Percentiles rank a stretch among this genome's conserved stretches.
These are phyloP conservation scores for Linnemannia hyalina DNA, from an alignment of 192 early-diverging fungal genomes.

Conservation along the genomic window DNA sequence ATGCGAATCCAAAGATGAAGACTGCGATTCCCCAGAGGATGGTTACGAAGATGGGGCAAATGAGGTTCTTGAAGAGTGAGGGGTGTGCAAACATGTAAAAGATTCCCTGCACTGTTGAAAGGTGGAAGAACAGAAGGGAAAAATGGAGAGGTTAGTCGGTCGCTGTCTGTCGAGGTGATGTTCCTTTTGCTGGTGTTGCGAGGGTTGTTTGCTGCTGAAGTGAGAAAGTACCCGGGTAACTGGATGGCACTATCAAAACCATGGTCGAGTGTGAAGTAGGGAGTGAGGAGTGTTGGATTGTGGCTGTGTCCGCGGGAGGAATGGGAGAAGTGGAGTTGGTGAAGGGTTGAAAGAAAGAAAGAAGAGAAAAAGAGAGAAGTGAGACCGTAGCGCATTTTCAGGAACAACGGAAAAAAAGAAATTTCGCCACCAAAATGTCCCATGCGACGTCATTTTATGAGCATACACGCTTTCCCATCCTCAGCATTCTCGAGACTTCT, in stretches of 20 bases:
- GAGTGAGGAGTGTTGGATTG: not conserved
- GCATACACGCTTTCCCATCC: not conserved
- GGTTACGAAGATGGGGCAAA: conserved; percentile 68
- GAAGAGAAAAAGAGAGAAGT: not conserved
- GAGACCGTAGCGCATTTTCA: not conserved
- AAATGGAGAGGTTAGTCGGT: not conserved
- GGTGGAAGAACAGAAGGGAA: not conserved
- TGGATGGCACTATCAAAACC: conserved; percentile 33
- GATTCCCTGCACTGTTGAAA: conserved; percentile 41
- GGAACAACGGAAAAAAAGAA: conserved; percentile 6
- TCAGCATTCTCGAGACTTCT: no score
- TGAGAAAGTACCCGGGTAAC: conserved; percentile 42
- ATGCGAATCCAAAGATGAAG: conserved; percentile 67
- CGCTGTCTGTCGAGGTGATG: not conserved
- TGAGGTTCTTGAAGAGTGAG: conserved; percentile 44
- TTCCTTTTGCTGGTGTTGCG: no score
- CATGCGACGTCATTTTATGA: not conserved
- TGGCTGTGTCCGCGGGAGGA: not conserved
- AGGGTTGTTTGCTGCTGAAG: not conserved
- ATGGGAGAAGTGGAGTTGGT: not conserved
- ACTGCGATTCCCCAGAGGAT: conserved; percentile 60
- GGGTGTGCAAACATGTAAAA: conserved; percentile 62
- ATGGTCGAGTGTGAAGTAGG: not conserved
- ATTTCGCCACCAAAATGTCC: not conserved
- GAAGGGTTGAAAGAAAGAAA: not conserved